Evolutionary conservation across 73 alveolate genomes (phyloP).

Genomic region (Blepharisma japonicum): DNA sequence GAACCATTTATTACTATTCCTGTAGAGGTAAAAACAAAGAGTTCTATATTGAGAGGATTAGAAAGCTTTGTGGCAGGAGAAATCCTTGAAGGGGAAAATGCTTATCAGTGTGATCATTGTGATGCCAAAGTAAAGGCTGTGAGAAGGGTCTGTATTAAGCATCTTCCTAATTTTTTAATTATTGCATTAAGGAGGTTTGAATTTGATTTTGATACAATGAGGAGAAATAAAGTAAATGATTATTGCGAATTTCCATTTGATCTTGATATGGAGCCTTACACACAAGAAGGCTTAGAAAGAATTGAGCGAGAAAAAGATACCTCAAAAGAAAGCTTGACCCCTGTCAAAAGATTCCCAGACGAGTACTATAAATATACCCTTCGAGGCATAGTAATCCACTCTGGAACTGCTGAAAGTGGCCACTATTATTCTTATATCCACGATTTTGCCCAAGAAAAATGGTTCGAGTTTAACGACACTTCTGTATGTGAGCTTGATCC

Average conservation of each 20-base stretch:
- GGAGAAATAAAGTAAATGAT: conserved; percentile 89
- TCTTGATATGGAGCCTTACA: conserved; percentile 90
- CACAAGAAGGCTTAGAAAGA: conserved; percentile 86
- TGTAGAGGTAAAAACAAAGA: conserved; percentile 75
- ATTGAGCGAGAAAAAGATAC: conserved; percentile 63
- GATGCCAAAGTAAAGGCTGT: conserved; percentile 86
- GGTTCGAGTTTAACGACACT: conserved; percentile 63
- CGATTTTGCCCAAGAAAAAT: conserved; percentile 12
- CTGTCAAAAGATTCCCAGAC: conserved; percentile 52
- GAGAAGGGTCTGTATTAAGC: conserved; percentile 89
- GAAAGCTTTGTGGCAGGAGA: conserved; percentile 91
- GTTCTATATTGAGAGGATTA: conserved; percentile 80
- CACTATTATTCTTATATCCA: conserved; percentile 93
- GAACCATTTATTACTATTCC: conserved; percentile 41
- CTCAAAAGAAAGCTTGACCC: conserved; percentile 41
- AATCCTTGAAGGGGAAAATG: conserved; percentile 95
- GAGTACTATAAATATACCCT: conserved; percentile 81
- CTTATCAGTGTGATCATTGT: conserved; percentile 90
- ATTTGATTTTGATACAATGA: conserved; percentile 90
- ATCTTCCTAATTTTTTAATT: conserved; percentile 86
- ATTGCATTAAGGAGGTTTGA: conserved; percentile 93
- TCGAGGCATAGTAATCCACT: conserved; percentile 93
- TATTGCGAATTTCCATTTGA: conserved; percentile 94
- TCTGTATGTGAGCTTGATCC: conserved; percentile 70
- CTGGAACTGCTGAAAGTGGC: conserved; percentile 97